phyloP scores from a whole-genome alignment of 2,329 filamentous ascomycete species.

The Phaeosphaeriaceae sp. region DNA sequence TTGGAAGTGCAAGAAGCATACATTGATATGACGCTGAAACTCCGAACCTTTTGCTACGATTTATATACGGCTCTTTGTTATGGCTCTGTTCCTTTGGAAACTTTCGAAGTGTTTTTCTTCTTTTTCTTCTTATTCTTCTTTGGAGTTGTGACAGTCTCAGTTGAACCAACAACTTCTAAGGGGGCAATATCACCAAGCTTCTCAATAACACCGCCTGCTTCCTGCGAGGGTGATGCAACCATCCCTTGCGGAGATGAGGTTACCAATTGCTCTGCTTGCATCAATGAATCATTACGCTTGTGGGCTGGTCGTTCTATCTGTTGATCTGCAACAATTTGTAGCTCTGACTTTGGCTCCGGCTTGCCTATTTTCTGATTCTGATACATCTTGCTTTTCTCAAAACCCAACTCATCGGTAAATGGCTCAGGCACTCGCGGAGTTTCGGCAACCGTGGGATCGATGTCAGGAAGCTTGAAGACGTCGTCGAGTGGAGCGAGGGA shows the following conservation, averaged over 20 bases:
- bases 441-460: conserved; percentile 4
- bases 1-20: too few species aligned
- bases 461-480: conserved; percentile 1
- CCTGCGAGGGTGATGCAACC: not conserved
- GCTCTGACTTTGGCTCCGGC: not conserved
- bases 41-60: too few species aligned
- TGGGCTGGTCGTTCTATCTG: conserved; percentile 1
- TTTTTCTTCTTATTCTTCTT: conserved; percentile 19
- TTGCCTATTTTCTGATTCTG: conserved; percentile 20
- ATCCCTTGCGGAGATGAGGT: not conserved
- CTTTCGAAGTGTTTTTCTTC: not conserved
- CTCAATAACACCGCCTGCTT: not conserved
- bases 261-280: conserved; percentile 10
- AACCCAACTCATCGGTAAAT: conserved; percentile 24
- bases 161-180: not conserved
- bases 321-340: not conserved
- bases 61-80: too few species aligned
- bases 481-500: not conserved
- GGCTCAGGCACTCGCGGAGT: conserved; percentile 13
- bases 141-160: not conserved
- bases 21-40: too few species aligned
- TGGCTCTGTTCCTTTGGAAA: not conserved
- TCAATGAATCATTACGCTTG: conserved; percentile 21
- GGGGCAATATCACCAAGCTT: conserved; percentile 1
- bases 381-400: conserved; percentile 20